Conservation (phyloP, 495 filamentous ascomycete genomes). For the Trichoderma gamsii region DNA sequence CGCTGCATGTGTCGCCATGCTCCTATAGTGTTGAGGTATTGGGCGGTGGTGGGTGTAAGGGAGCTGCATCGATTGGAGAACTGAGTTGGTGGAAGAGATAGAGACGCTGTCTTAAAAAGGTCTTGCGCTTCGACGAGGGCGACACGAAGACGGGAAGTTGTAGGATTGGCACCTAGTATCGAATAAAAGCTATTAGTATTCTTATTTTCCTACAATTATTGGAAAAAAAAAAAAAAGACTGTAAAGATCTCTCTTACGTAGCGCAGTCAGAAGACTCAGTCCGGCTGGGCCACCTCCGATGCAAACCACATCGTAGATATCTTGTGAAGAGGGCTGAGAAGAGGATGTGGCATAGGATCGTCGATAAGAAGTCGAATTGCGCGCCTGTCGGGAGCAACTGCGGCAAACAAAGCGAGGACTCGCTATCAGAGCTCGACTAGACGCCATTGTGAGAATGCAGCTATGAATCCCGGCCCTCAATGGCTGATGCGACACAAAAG, state of each 20-base stretch:
- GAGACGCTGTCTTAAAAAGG: conserved; percentile 56
- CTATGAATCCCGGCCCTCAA: neutral
- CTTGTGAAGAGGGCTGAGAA: conserved; percentile 25
- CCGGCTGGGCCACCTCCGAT: conserved; percentile 96
- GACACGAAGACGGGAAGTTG: conserved; percentile 70
- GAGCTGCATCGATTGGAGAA: conserved; percentile 95
- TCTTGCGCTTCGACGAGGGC: conserved; percentile 89
- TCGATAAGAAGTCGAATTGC: conserved; percentile 26
- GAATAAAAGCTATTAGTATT: conserved; percentile 8
- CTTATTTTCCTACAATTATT: neutral
- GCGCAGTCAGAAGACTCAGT: conserved; percentile 76
- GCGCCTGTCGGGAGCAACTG: conserved; percentile 34
- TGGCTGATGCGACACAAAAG: neutral
- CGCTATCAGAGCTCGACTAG: neutral
- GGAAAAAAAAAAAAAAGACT: too few species aligned
- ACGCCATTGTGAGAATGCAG: conserved; percentile 11
- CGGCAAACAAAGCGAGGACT: conserved; percentile 34
- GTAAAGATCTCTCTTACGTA: conserved; percentile 52
- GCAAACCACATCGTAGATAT: conserved; percentile 90
- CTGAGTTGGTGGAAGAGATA: conserved; percentile 56
- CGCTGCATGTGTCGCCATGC: conserved; percentile 74
- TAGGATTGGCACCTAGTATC: conserved; percentile 53
- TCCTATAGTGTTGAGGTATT: conserved; percentile 67
- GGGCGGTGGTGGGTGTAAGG: conserved; percentile 75
- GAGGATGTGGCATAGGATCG: conserved; percentile 34